Evolutionary conservation across 2,329 filamentous ascomycete genomes (phyloP).

Genomic region (Tolypocladium amazonense): DNA sequence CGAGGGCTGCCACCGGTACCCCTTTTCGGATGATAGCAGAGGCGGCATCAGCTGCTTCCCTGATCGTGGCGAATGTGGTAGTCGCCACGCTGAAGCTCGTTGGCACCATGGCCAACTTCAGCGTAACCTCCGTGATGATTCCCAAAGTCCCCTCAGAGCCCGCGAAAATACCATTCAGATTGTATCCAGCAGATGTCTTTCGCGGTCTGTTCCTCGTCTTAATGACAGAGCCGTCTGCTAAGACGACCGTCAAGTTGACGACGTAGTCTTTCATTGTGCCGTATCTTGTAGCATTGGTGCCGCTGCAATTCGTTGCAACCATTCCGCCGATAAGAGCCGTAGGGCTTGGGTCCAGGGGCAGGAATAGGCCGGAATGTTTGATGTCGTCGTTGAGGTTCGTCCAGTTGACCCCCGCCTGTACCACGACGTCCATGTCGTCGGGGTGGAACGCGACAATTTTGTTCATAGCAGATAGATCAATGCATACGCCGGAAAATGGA

Average conservation of each 20-base stretch:
- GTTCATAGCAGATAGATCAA: conserved; percentile 62
- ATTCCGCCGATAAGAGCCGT: conserved; percentile 47
- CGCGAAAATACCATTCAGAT: conserved; percentile 57
- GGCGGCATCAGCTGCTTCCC: conserved; percentile 52
- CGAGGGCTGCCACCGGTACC: conserved; percentile 55
- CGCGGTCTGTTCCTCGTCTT: conserved; percentile 57
- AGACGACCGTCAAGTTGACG: conserved; percentile 58
- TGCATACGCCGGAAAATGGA: conserved; percentile 55
- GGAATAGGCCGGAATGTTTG: conserved; percentile 51
- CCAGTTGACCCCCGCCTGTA: conserved; percentile 61
- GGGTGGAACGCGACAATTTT: conserved; percentile 52
- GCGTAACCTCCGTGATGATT: conserved; percentile 58
- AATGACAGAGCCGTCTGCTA: conserved; percentile 55
- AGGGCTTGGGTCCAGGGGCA: conserved; percentile 60
- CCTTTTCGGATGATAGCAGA: conserved; percentile 53
- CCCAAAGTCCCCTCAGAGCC: conserved; percentile 64
- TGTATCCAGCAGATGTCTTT: conserved; percentile 63
- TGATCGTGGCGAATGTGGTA: conserved; percentile 47
- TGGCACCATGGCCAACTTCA: conserved; percentile 57
- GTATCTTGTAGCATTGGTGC: conserved; percentile 51
- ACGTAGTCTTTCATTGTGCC: conserved; percentile 73
- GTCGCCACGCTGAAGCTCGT: conserved; percentile 55
- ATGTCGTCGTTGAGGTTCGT: conserved; percentile 56
- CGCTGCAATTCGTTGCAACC: conserved; percentile 58
- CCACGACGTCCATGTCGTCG: conserved; percentile 61